Conservation (phyloP, 331 rosid genomes). For the Spiraea crenata region DNA sequence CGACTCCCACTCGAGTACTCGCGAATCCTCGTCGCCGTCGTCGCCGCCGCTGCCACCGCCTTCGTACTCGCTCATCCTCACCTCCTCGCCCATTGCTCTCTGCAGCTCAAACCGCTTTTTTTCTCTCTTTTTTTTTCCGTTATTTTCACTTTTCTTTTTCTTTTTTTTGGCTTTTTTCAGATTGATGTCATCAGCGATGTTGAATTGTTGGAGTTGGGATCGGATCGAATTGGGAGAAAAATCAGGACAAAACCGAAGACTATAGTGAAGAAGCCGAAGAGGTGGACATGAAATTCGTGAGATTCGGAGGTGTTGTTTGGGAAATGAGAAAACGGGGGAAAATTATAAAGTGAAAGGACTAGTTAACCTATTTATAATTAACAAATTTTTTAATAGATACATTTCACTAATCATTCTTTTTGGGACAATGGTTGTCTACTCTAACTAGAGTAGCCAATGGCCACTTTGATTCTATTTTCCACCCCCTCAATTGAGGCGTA, state of each 20-base stretch:
- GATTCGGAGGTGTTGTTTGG: constrained; percentile 38
- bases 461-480: no score
- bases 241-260: not conserved
- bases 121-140: not conserved
- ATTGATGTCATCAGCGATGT: not conserved
- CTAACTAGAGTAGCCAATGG: no score
- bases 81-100: constrained; percentile 74
- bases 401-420: no score
- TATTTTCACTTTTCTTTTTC: not conserved
- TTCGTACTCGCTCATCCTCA: constrained; percentile 48
- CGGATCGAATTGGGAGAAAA: constrained; percentile 34
- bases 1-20: constrained; percentile 72
- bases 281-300: constrained; percentile 35
- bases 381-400: no score
- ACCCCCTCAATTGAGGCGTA: no score
- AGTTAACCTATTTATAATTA: no score
- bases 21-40: constrained; percentile 31
- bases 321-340: constrained; percentile 25
- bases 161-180: not conserved
- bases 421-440: no score
- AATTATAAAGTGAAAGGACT: not conserved
- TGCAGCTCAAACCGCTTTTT: not conserved
- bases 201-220: constrained; percentile 9
- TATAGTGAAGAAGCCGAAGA: not conserved
- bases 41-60: constrained; percentile 21